Conservation (phyloP, 2,329 filamentous ascomycete species). For the Aspergillus proliferans region DNA sequence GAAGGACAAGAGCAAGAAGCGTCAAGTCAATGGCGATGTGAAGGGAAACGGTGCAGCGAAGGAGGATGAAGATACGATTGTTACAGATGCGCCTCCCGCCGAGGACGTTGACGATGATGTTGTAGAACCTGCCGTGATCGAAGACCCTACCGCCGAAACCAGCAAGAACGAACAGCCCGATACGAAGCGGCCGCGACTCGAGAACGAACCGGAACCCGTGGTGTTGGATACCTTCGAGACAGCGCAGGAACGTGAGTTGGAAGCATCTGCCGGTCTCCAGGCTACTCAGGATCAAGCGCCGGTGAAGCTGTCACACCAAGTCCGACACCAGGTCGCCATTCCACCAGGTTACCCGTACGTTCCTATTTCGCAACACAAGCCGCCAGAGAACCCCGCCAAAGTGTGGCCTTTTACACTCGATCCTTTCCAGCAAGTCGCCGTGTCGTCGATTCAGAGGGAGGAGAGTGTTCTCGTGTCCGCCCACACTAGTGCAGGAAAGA, state of each 20-base stretch:
- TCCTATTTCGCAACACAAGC: slow-evolving; percentile 88
- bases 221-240: slow-evolving; percentile 93
- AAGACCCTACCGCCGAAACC: slow-evolving; percentile 4
- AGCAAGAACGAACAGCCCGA: slow-evolving; percentile 35
- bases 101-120: slow-evolving; percentile 12
- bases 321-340: slow-evolving; percentile 93
- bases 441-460: slow-evolving; percentile 89
- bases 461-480: slow-evolving; percentile 96
- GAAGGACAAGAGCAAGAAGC: slow-evolving; percentile 70
- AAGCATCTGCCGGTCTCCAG: slow-evolving; percentile 65
- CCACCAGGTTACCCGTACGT: slow-evolving; percentile 92
- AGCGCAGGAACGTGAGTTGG: slow-evolving; percentile 85
- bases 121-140: slow-evolving; percentile 7
- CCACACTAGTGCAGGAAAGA: slow-evolving; percentile 96
- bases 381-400: slow-evolving; percentile 78
- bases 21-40: slow-evolving; percentile 73
- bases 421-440: slow-evolving; percentile 92
- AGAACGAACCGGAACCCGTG: slow-evolving; percentile 67
- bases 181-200: slow-evolving; percentile 44
- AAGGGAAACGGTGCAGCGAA: slow-evolving; percentile 44
- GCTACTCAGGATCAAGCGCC: slow-evolving; percentile 55
- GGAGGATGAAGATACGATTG: slow-evolving; percentile 24
- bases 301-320: slow-evolving; percentile 89
- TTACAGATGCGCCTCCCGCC: slow-evolving; percentile 15
- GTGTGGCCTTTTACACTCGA: slow-evolving; percentile 86